Evolutionary conservation across 2,329 filamentous ascomycete genomes (phyloP).

Genomic region (Penicillium sp.): DNA sequence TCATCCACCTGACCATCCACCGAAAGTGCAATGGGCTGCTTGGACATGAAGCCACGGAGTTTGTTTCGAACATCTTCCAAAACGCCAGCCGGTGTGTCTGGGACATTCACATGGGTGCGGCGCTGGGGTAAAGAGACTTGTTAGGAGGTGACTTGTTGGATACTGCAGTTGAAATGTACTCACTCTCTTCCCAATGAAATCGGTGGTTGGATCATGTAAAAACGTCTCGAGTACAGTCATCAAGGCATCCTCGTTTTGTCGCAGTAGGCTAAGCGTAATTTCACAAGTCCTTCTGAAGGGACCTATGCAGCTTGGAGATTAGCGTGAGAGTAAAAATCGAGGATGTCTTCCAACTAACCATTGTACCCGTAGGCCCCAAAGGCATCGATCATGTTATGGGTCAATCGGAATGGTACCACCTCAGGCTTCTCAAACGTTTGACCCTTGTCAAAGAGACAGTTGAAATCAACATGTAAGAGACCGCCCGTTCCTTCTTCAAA

Average conservation of each 20-base stretch:
- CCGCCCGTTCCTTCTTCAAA: conserved; percentile 92
- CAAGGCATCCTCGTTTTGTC: conserved; percentile 90
- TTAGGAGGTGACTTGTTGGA: neutral
- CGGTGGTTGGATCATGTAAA: conserved; percentile 92
- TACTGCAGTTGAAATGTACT: conserved; percentile 5
- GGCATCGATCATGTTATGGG: conserved; percentile 97
- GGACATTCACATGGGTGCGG: conserved; percentile 53
- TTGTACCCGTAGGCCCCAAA: conserved; percentile 96
- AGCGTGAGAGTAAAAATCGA: neutral
- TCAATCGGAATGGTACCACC: conserved; percentile 90
- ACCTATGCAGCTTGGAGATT: conserved; percentile 40
- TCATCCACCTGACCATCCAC: conserved; percentile 98
- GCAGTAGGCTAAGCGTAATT: conserved; percentile 76
- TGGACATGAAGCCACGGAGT: conserved; percentile 76
- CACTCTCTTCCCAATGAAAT: conserved; percentile 75
- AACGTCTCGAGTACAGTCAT: conserved; percentile 98
- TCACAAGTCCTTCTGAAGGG: conserved; percentile 91
- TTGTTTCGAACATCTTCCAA: conserved; percentile 87
- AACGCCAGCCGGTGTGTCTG: conserved; percentile 73
- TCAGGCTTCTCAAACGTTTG: conserved; percentile 94
- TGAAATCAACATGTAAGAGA: conserved; percentile 97
- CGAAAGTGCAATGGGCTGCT: conserved; percentile 87
- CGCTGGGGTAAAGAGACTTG: conserved; percentile 38
- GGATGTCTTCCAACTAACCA: conserved; percentile 40
- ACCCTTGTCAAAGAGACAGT: conserved; percentile 98